Evolutionary conservation across 768 basidiomycete species (phyloP), one percentile per base, ranked within the genome.

Genomic region (Rhodotorula taiwanensis): DNA sequence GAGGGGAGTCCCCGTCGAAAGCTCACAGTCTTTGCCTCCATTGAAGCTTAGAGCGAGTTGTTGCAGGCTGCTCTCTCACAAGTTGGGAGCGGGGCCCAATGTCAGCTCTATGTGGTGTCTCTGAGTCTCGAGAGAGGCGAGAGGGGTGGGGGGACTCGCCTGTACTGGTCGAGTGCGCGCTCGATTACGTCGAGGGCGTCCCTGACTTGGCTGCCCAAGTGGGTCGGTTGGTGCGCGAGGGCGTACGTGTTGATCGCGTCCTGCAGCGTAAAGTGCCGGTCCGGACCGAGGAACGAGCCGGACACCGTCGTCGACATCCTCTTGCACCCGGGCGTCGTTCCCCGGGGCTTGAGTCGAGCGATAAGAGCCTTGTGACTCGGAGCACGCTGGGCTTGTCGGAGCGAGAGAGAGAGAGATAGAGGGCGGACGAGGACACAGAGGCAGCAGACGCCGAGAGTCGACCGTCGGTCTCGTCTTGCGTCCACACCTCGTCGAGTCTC

Each of bases 11-110:
- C 39, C 11, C 11, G 39, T 41, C 42, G 42, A 20, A 21, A 73
- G n/a, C 76, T 47, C 36, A 94, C 95, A 99, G 74, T 99, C 95
- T 76, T 99, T 99, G 55, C 95, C 95, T 15, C 95, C 95, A 70
- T 98, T 99, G 79, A 97, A 99, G 76, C 92, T 95, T 63, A 99
- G 80, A 5, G 92, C 86, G 7, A 92, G 18, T 25, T 60, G 60
- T 56, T 55, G 56, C 42, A 64, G 39, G 7, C 28, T 47, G 28
- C 50, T 52, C 62, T 44, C 31, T 44, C 27, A 23, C n/a, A n/a
- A n/a, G n/a, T n/a, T n/a, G n/a, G n/a, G n/a, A n/a, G n/a, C n/a
- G n/a, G n/a, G n/a, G n/a, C n/a, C n/a, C n/a, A n/a, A n/a, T 7
- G 34, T 3, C 20, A 52, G 42, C n/a, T 33, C 18, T 9, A n/a